Base-by-base conservation (phyloP, 495 filamentous ascomycete species). In the Aspergillus steynii region DNA sequence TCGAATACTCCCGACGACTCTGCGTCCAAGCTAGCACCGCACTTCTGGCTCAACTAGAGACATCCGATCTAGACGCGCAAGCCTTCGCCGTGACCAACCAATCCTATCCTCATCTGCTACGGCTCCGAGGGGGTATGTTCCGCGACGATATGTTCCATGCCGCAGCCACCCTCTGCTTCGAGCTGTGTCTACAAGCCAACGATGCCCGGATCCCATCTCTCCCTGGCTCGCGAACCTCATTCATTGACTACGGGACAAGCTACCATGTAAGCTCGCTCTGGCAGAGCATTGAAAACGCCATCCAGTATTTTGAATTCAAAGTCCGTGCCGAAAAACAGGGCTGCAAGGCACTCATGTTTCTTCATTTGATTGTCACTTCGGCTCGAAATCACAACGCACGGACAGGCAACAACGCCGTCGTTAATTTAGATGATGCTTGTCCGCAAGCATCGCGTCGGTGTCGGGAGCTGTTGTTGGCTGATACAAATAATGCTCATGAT, bases 131-230 rank as follows among this genome's bases (percentile, higher is more conserved):
- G 1, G 61, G 61, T 3, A 58, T 63, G 55, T 63, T 63, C 26
- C 55, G 55, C 26, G 56, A 57, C 34, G 61, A 63, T n/a, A 29
- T 63, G 15, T 63, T 63, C 15, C 55, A 63, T 47, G 61, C 61
- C 12, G 61, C 61, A 5, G 42, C 50, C 10, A 58, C 61, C 9
- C 29, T 63, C 7, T 63, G 61, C 55, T 63, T 58, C 14, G 61
- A 63, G 55, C 55, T 63, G 34, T 49, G 61, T 7, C 55, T 63
- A 53, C 55, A 59, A 42, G 34, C 48, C 5, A 59, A 46, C 28
- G 61, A 63, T 31, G 50, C 26, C 25, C 8, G 12, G 7, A 53
- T 58, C 14, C 45, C 20, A 8, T 29, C 49, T 1, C 10, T 50
- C 1, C 49, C 49, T 1, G 49, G 49, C 1, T 26, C 49, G 1